phyloP scores from a whole-genome alignment of 2,329 filamentous ascomycete species.

The Colletotrichum tropicale region DNA sequence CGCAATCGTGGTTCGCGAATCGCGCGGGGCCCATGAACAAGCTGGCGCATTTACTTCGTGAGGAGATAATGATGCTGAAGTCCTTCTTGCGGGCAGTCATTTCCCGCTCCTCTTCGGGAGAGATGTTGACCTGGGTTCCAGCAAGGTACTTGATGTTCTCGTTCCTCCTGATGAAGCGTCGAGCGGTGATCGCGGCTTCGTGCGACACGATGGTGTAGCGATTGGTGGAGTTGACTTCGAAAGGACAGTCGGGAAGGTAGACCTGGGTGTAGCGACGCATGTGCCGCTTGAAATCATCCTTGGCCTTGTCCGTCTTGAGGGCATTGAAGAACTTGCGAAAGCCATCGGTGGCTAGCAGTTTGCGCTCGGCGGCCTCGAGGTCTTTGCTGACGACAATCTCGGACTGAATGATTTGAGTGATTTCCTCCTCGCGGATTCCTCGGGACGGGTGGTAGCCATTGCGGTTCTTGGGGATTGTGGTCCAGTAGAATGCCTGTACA shows the following conservation, averaged over 20 bases:
- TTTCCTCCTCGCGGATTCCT: conserved; percentile 71
- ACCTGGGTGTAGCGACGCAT: conserved; percentile 90
- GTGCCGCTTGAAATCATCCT: conserved; percentile 85
- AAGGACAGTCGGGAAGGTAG: conserved; percentile 91
- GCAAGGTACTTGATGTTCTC: conserved; percentile 90
- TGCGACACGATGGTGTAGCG: conserved; percentile 91
- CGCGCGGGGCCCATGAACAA: conserved; percentile 94
- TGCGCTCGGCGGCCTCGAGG: conserved; percentile 69
- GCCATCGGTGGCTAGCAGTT: conserved; percentile 74
- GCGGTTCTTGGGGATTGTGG: conserved; percentile 91
- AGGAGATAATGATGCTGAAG: conserved; percentile 96
- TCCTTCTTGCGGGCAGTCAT: conserved; percentile 85
- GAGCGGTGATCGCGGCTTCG: conserved; percentile 86
- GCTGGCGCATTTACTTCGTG: conserved; percentile 86
- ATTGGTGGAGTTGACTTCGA: conserved; percentile 90
- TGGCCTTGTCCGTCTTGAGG: conserved; percentile 75
- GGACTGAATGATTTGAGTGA: conserved; percentile 64
- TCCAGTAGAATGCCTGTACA: conserved; percentile 90
- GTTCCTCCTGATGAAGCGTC: conserved; percentile 78
- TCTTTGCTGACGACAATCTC: conserved; percentile 80
- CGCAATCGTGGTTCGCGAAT: conserved; percentile 97
- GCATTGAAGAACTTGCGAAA: conserved; percentile 72
- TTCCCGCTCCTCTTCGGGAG: conserved; percentile 85
- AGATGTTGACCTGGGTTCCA: conserved; percentile 91
- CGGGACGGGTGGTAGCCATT: conserved; percentile 84